Evolutionary conservation across 441 rosid genomes (phyloP).

Genomic region (California macrophylla): DNA sequence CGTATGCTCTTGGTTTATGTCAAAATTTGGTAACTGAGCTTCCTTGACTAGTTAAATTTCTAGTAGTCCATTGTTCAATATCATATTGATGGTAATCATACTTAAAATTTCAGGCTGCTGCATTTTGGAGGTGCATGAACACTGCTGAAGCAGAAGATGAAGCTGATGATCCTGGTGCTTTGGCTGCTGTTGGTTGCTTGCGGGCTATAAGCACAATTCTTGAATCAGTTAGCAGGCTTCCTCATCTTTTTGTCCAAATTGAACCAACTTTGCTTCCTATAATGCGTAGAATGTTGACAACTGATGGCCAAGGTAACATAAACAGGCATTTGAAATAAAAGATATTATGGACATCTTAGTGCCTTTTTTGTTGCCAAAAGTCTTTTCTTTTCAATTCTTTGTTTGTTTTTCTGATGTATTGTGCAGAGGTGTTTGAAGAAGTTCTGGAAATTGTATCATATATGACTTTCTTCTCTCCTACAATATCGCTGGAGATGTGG

Average conservation of each 20-base stretch:
- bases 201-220: conserved; percentile 99
- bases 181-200: conserved; percentile 98
- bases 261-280: conserved; percentile 94
- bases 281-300: conserved; percentile 93
- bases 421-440: conserved; percentile 96
- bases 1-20: conserved; percentile 93
- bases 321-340: conserved; percentile 1
- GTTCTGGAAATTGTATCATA: conserved; percentile 90
- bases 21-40: conserved; percentile 71
- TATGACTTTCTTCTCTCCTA: conserved; percentile 92
- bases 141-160: conserved; percentile 84
- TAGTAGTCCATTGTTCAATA: neutral
- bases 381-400: neutral
- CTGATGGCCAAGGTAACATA: conserved; percentile 85
- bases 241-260: conserved; percentile 81
- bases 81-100: conserved; percentile 1
- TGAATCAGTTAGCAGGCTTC: conserved; percentile 90
- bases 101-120: conserved; percentile 58
- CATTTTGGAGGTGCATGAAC: conserved; percentile 96
- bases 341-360: neutral
- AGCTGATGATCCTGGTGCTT: conserved; percentile 91
- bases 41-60: neutral
- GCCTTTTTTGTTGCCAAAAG: neutral
- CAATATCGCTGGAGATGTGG: conserved; percentile 94
- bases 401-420: conserved; percentile 14